A percentile compares a stretch with the other conserved stretches of the same genome.
These are phyloP conservation scores for Jackrogersella minutella DNA, from an alignment of 495 filamentous ascomycete species.

Conservation along the genomic window DNA sequence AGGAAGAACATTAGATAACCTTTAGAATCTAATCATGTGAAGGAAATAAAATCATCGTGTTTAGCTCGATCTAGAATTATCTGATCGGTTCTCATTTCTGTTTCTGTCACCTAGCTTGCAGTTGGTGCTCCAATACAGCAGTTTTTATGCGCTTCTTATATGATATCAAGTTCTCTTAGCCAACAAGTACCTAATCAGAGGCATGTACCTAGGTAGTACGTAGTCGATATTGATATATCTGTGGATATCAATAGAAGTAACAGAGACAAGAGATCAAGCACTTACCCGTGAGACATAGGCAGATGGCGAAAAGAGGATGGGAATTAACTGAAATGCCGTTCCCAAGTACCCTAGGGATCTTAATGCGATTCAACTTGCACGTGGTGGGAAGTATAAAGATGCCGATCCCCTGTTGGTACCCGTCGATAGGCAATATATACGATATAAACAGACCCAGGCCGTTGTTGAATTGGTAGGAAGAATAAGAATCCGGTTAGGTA, in stretches of 20 bases:
- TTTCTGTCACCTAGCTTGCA: conserved; percentile 13
- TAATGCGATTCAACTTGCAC: conserved; percentile 22
- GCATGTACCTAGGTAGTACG: background rate
- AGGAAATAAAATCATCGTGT: background rate
- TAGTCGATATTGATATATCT: background rate
- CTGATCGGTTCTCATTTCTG: conserved; percentile 11
- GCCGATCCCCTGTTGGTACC: conserved; percentile 37
- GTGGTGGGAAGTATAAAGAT: conserved; percentile 13
- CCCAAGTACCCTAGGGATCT: conserved; percentile 12
- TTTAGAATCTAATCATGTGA: conserved; percentile 7
- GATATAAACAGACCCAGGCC: conserved; percentile 18
- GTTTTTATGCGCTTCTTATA: background rate
- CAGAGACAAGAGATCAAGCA: conserved; percentile 16
- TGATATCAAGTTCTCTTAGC: background rate
- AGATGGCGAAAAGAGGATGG: conserved; percentile 23
- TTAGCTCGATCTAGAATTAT: conserved; percentile 14
- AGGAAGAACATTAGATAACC: conserved; percentile 5
- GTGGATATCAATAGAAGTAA: conserved; percentile 17
- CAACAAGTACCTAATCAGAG: too few relatives aligned
- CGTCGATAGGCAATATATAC: conserved; percentile 29
- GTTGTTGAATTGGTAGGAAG: conserved; percentile 9
- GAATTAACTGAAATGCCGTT: conserved; percentile 39
- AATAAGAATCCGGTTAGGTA: conserved; percentile 9
- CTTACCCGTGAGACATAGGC: conserved; percentile 38
- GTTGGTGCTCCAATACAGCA: conserved; percentile 14